Base-by-base conservation (phyloP, 768 basidiomycete species). In the Hysterangium stoloniferum region DNA sequence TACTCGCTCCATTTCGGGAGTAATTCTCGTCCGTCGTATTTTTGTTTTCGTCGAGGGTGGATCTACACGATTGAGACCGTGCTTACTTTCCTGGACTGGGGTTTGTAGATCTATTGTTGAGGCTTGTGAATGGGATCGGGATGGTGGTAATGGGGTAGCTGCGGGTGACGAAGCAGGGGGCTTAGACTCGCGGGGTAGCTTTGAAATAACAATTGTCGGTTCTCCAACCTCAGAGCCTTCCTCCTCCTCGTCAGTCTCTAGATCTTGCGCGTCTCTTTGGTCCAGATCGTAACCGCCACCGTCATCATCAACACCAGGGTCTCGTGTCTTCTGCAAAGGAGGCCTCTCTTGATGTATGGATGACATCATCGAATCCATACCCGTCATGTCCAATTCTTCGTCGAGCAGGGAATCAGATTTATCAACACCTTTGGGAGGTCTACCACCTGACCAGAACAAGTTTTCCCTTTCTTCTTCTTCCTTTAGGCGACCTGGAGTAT, bases 1-100 rank as follows among this genome's bases (percentile, higher is more conserved):
- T 42, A 85, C 81, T 32, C 69, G 70, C 56, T 88, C 84, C 20
- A 84, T 68, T 52, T 85, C 80, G 9, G 67, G 65, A 35, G 76
- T 86, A n/a, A 82, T 42, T 12, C 38, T 25, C 3, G 33, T 22
- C 24, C 29, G 20, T 7, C 29, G 20, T 12, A 42, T 17, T 19
- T 51, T 42, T 28, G 24, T 17, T 29, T 29, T 41, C 31, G 29
- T 51, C 8, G 49, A 33, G 6, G 49, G 29, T 15, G 37, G 35
- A 6, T 17, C 37, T 48, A 20, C 13, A 33, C 17, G 12, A 17
- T 15, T 22, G 1, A 31, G 29, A 9, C 27, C 13, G 13, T 9
- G 20, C 25, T 24, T 25, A 9, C 17, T 19, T 28, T n/a, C 11
- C 15, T 51, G 25, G 24, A 27, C n/a, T 40, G 49, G 49, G 11